A percentile compares a stretch with the other conserved stretches of the same genome.
Conservation (phyloP, 1,139 yeast species). For the Blastobotrys persicus region DNA sequence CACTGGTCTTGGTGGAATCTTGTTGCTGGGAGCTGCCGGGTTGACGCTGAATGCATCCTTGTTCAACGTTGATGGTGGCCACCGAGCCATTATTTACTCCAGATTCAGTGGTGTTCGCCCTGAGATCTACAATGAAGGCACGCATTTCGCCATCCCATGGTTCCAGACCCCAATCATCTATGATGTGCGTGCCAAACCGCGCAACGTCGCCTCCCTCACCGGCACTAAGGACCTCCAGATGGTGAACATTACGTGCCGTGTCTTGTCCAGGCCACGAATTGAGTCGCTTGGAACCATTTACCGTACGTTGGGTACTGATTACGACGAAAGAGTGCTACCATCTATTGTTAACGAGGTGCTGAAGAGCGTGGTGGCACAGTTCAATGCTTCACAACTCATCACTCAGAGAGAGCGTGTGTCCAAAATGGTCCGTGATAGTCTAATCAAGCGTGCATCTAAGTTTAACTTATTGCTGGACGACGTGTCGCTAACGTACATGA, state of each 20-base stretch:
- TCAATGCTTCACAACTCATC: constrained; percentile 94
- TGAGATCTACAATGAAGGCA: constrained; percentile 88
- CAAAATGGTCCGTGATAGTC: constrained; percentile 82
- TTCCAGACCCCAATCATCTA: constrained; percentile 88
- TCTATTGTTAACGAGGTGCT: constrained; percentile 95
- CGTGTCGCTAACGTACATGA: constrained; percentile 93
- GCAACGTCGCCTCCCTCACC: constrained; percentile 94
- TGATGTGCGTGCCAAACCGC: constrained; percentile 96
- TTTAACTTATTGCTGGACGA: constrained; percentile 89
- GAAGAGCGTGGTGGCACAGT: constrained; percentile 96
- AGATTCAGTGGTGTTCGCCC: constrained; percentile 84
- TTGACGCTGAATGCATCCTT: constrained; percentile 68
- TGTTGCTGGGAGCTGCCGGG: constrained; percentile 71
- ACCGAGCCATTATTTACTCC: constrained; percentile 91
- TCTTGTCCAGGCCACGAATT: constrained; percentile 83
- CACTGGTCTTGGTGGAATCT: constrained; percentile 77
- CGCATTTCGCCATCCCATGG: constrained; percentile 94
- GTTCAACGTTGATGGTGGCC: constrained; percentile 98
- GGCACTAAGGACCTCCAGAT: constrained; percentile 98
- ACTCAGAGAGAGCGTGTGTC: constrained; percentile 98
- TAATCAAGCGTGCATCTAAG: constrained; percentile 86
- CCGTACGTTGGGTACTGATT: constrained; percentile 89
- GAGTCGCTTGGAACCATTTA: constrained; percentile 75
- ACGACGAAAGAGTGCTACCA: constrained; percentile 95
- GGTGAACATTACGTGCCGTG: constrained; percentile 99